Conservation (phyloP, 345 rosid species). For the Salix viminalis region DNA sequence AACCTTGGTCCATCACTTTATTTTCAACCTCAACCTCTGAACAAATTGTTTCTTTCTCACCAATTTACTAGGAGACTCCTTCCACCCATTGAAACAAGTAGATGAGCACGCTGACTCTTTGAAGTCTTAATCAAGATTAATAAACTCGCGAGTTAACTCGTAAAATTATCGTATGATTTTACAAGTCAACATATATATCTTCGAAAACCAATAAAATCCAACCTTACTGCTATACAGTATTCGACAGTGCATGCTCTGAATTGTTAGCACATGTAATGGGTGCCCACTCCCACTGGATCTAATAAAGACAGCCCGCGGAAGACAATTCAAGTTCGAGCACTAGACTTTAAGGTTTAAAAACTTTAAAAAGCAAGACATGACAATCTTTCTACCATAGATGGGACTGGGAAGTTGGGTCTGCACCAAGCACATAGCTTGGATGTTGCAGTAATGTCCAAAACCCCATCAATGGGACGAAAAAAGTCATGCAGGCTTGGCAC, state of each 20-base stretch:
- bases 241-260: not conserved
- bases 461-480: not conserved
- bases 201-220: too few relatives aligned
- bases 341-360: not conserved
- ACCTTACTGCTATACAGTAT: not conserved
- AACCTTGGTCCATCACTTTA: not conserved
- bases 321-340: not conserved
- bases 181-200: too few relatives aligned
- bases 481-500: not conserved
- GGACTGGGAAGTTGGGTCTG: not conserved
- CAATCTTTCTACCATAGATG: not conserved
- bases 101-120: not conserved
- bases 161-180: too few relatives aligned
- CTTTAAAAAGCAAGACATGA: constrained; percentile 1
- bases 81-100: not conserved
- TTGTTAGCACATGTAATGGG: not conserved
- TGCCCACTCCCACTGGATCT: not conserved
- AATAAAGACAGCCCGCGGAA: not conserved
- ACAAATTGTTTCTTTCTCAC: not conserved
- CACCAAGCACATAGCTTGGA: not conserved
- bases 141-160: too few relatives aligned
- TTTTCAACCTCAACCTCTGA: not conserved
- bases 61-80: not conserved
- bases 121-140: not conserved
- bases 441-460: not conserved